Percentiles rank a stretch among this genome's conserved stretches.
Evolutionary conservation across 1,284 basidiomycete species (phyloP).

Genomic region (Pterula multifida): DNA sequence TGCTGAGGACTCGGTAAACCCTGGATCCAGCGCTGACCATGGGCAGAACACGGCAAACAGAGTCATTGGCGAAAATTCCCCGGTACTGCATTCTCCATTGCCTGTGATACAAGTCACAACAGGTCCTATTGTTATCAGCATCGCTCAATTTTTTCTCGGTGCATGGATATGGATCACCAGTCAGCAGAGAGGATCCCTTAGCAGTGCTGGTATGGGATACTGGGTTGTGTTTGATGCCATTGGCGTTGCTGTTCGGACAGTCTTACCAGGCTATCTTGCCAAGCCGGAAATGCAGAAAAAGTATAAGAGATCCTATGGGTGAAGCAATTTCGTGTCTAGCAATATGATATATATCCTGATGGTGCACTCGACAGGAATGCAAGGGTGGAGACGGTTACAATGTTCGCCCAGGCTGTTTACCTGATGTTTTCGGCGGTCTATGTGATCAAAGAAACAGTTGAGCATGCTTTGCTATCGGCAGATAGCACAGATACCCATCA

Average conservation of each 20-base stretch:
- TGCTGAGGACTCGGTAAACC: conserved; percentile 35
- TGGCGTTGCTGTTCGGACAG: conserved; percentile 52
- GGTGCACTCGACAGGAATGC: conserved; percentile 40
- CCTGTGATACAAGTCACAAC: not conserved
- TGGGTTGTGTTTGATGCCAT: conserved; percentile 93
- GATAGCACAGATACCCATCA: conserved; percentile 40
- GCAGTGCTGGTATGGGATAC: conserved; percentile 87
- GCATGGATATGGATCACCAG: conserved; percentile 83
- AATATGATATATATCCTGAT: not conserved
- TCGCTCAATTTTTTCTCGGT: conserved; percentile 47
- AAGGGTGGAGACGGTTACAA: conserved; percentile 64
- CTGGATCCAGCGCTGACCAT: conserved; percentile 3
- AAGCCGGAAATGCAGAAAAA: conserved; percentile 13
- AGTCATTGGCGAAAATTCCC: not conserved
- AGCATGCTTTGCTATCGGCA: conserved; percentile 60
- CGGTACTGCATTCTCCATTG: conserved; percentile 2
- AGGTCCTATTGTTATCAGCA: conserved; percentile 8
- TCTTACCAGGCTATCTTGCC: conserved; percentile 32
- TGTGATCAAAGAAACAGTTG: conserved; percentile 87
- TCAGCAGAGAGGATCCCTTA: conserved; percentile 79
- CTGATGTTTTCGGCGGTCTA: conserved; percentile 87
- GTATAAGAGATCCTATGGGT: conserved; percentile 55
- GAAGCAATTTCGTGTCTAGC: conserved; percentile 18
- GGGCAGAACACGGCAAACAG: not conserved
- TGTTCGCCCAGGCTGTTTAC: conserved; percentile 85